Percentiles rank a stretch among this genome's conserved stretches.
Evolutionary conservation across 345 rosid species (phyloP).

Genomic region (Populus pruinosa): DNA sequence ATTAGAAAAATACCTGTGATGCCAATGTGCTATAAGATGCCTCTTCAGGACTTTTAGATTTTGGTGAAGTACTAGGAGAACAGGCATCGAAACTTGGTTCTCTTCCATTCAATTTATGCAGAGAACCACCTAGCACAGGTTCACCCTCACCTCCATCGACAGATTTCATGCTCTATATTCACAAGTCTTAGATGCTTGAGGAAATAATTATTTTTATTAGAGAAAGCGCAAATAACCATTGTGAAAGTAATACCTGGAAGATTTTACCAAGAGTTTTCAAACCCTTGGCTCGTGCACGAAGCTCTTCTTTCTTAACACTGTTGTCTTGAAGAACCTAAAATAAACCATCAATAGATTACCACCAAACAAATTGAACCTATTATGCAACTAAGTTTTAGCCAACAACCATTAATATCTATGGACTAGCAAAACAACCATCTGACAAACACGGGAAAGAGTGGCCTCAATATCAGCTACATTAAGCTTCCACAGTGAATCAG

Average conservation of each 20-base stretch:
- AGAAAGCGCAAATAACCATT: not conserved
- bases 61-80: slow-evolving; percentile 49
- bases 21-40: slow-evolving; percentile 39
- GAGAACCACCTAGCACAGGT: slow-evolving; percentile 24
- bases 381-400: slow-evolving; percentile 5
- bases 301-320: slow-evolving; percentile 76
- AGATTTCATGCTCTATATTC: slow-evolving; percentile 58
- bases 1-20: slow-evolving; percentile 49
- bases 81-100: slow-evolving; percentile 31
- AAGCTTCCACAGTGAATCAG: slow-evolving; percentile 95
- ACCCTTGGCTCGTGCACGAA: slow-evolving; percentile 87
- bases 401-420: slow-evolving; percentile 19
- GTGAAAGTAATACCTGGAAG: slow-evolving; percentile 61
- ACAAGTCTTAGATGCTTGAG: slow-evolving; percentile 2
- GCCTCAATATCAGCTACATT: slow-evolving; percentile 96
- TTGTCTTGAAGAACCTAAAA: slow-evolving; percentile 96
- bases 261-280: slow-evolving; percentile 90
- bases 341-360: slow-evolving; percentile 23
- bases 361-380: not conserved
- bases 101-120: slow-evolving; percentile 54
- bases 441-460: slow-evolving; percentile 94
- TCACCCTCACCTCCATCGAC: slow-evolving; percentile 60
- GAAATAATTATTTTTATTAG: not conserved
- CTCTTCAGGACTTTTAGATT: slow-evolving; percentile 37
- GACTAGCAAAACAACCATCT: slow-evolving; percentile 65